phyloP scores from a whole-genome alignment of 306 rosid genomes.

The Cucurbita moschata region DNA sequence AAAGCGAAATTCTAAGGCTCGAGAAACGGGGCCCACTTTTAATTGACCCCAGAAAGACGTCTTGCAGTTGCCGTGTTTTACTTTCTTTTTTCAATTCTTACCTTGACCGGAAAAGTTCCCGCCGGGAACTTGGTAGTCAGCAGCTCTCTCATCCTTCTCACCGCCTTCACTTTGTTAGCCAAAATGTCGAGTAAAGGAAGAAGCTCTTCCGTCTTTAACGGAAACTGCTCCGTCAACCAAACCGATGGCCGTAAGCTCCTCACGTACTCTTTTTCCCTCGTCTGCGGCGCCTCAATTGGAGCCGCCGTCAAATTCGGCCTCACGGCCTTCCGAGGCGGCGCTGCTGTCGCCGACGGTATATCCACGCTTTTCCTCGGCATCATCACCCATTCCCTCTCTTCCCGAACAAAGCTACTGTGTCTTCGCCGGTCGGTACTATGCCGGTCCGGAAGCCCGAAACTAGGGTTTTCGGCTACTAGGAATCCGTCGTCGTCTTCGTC shows the following conservation, averaged over 20 bases:
- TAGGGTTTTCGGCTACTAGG: slow-evolving; percentile 77
- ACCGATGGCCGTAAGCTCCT: slow-evolving; percentile 75
- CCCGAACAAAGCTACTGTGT: slow-evolving; percentile 70
- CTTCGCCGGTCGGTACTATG: slow-evolving; percentile 33
- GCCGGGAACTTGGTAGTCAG: slow-evolving; percentile 94
- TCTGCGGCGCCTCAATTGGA: slow-evolving; percentile 23
- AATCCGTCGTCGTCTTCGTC: slow-evolving; percentile 95
- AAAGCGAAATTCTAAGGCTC: slow-evolving; percentile 6
- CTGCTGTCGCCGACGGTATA: slow-evolving; percentile 21
- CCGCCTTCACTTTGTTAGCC: slow-evolving; percentile 88
- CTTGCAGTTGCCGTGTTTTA: background rate
- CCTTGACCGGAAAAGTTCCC: slow-evolving; percentile 94
- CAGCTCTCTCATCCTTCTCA: slow-evolving; percentile 78
- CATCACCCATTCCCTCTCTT: slow-evolving; percentile 69
- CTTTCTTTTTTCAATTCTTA: slow-evolving; percentile 13
- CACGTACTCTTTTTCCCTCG: slow-evolving; percentile 74
- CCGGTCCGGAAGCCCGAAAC: slow-evolving; percentile 27
- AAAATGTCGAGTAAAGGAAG: slow-evolving; percentile 77
- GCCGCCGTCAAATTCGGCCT: slow-evolving; percentile 9
- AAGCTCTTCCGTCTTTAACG: slow-evolving; percentile 87
- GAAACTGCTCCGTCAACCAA: slow-evolving; percentile 89
- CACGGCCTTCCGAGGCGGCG: slow-evolving; percentile 23
- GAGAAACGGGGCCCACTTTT: background rate
- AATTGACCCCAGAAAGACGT: background rate
- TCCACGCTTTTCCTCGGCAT: slow-evolving; percentile 75